Evolutionary conservation across 2,329 filamentous ascomycete species (phyloP), one percentile per base, ranked within the genome.

Genomic region (Paecilomyces dactylethromorphus): DNA sequence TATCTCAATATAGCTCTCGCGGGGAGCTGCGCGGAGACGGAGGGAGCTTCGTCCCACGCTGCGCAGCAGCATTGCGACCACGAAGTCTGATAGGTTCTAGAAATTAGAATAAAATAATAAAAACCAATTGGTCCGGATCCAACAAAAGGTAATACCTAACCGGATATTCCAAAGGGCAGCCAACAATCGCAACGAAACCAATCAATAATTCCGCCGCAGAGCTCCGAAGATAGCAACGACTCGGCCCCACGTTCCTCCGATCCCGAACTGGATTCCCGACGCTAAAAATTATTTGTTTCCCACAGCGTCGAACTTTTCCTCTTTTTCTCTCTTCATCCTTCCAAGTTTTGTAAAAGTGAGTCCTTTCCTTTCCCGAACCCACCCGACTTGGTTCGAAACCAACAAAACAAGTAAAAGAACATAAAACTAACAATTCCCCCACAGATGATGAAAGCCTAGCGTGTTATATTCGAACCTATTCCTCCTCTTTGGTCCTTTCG

Each of bases 381-480:
- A 7, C 13, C n/a, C 15, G 11, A 26, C 53, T 39, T 32, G 39
- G 31, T 56, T 52, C 26, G 59, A 52, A 55, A 57, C 22, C 29
- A 35, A 55, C 56, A 60, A 58, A 74, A 79, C 70, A 78, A 68
- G 57, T 61, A 62, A 45, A 45, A 45, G 18, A 18, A 45, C 10
- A 8, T 6, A 18, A 13, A 21, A 60, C 65, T 62, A 65, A 62
- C 55, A 55, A 54, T 55, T 59, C 67, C 55, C 29, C 31, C 50
- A 2, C 71, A 97, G 92, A 95, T 97, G 93, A 99, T 97, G 94
- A 99, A 96, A 96, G 90, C 90, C 86, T 87, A 88, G 90, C 86
- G 93, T 97, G 94, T 88, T 87, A 78, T 81, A 87, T 87, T 91
- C 96, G 94, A 97, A 82, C 82, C 83, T 89, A 82, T 81, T 82